A percentile compares a stretch with the other conserved stretches of the same genome.
phyloP scores from a whole-genome alignment of 2,329 filamentous ascomycete species.

The Dryadomyces quercus-mongolicae region DNA sequence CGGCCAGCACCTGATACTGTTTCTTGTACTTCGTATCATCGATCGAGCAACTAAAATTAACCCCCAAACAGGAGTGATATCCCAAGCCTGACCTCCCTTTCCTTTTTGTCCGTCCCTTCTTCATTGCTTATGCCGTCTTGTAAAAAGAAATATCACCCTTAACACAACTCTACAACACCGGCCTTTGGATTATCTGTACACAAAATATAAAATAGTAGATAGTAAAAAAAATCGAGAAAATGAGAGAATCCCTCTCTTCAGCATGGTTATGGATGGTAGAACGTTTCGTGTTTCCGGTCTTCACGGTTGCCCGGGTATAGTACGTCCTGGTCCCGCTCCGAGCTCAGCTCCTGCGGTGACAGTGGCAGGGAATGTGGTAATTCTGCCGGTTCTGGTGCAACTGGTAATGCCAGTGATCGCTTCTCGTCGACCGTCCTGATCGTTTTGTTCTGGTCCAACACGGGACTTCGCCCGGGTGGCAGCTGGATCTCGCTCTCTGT shows the following conservation, averaged over 20 bases:
- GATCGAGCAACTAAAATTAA: too few species aligned
- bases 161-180: background rate
- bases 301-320: background rate
- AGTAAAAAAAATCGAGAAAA: background rate
- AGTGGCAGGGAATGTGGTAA: background rate
- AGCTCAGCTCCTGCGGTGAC: constrained; percentile 7
- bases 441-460: background rate
- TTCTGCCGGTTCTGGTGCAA: background rate
- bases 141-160: background rate
- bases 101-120: background rate
- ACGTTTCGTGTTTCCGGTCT: constrained; percentile 6
- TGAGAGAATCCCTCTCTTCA: background rate
- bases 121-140: too few species aligned
- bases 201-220: background rate
- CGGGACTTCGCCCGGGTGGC: constrained; percentile 3
- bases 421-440: background rate
- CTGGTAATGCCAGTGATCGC: too few species aligned
- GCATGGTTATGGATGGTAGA: constrained; percentile 6
- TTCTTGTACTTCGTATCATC: too few species aligned
- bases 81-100: background rate
- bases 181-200: background rate
- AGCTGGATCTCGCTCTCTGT: constrained; percentile 21
- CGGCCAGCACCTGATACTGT: too few species aligned
- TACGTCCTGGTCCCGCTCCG: background rate
- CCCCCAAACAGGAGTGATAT: too few species aligned